Base-by-base conservation (phyloP, 768 basidiomycete species). In the Boletus speciosus region DNA sequence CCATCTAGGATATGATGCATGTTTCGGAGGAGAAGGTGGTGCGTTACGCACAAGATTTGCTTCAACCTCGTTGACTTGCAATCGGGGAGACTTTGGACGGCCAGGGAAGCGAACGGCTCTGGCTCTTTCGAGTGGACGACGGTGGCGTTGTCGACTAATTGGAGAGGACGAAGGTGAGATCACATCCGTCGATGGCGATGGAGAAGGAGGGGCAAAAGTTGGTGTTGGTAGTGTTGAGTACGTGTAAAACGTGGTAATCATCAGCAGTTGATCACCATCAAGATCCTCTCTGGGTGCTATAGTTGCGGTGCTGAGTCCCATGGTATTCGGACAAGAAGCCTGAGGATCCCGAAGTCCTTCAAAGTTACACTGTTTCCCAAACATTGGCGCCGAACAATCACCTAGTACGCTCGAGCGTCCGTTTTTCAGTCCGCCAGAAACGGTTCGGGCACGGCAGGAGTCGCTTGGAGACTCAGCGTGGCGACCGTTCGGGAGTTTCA, bases 91-190 rank as follows among this genome's bases (percentile, higher is more conserved):
- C 58, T 49, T 54, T 40, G 60, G 58, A 29, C 67, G 67, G 1
- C 62, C 60, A n/a, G 58, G 60, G 11, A 69, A 58, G 38, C 70
- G 68, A 40, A 69, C 68, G n/a, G 68, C 68, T 54, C 68, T 57
- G 0, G 68, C 61, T 31, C 70, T 66, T 55, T 69, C 68, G 12
- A 71, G 66, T 15, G 66, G 68, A 23, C 66, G 68, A 27, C 68
- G 70, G 52, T 66, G 55, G 35, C 62, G 63, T 54, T 58, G 58
- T 48, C 44, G 57, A 40, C 54, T 31, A 39, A 52, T 54, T n/a
- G 62, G 58, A 38, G 68, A 61, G 12, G 56, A 64, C 40, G 40
- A 55, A n/a, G 55, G 59, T 10, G 57, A 60, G 29, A 61, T 62
- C 19, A 66, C 48, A 21, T 68, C 68, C 41, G 56, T 43, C 43